Evolutionary conservation across 371 early-diverging fungal genomes (phyloP).

Genomic region (Mucor indicus): DNA sequence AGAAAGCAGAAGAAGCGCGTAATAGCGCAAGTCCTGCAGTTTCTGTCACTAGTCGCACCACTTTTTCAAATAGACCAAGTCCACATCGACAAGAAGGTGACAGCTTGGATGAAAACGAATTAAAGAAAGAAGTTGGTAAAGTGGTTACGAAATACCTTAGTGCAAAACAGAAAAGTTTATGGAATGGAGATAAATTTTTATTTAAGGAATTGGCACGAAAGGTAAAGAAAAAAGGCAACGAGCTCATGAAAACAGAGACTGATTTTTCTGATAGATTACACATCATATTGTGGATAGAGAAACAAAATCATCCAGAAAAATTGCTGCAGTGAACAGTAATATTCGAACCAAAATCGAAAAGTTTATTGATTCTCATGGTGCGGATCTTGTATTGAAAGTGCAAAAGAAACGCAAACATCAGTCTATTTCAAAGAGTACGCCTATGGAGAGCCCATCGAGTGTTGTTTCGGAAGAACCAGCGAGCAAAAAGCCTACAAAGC

Average conservation of each 20-base stretch:
- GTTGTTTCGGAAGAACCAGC: constrained; percentile 11
- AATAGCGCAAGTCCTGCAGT: constrained; percentile 19
- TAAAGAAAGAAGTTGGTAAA: constrained; percentile 36
- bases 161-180: constrained; percentile 25
- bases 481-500: not conserved
- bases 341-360: constrained; percentile 35
- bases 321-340: constrained; percentile 20
- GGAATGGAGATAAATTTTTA: constrained; percentile 35
- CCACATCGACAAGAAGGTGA: constrained; percentile 1
- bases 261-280: constrained; percentile 22
- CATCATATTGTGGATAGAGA: constrained; percentile 44
- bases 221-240: constrained; percentile 13
- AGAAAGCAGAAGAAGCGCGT: constrained; percentile 10
- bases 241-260: not conserved
- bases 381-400: constrained; percentile 15
- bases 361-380: constrained; percentile 31
- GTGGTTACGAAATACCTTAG: constrained; percentile 33
- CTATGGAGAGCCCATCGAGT: constrained; percentile 8
- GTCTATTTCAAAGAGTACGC: not conserved
- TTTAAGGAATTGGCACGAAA: constrained; percentile 41
- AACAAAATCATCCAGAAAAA: constrained; percentile 25
- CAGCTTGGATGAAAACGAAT: constrained; percentile 19
- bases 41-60: not conserved
- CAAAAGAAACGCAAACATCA: constrained; percentile 10
- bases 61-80: constrained; percentile 1